Percentiles rank a stretch among this genome's conserved stretches.
These are phyloP conservation scores for Polygonum aviculare DNA, from an alignment of 148 eudicot genomes.

Conservation along the genomic window DNA sequence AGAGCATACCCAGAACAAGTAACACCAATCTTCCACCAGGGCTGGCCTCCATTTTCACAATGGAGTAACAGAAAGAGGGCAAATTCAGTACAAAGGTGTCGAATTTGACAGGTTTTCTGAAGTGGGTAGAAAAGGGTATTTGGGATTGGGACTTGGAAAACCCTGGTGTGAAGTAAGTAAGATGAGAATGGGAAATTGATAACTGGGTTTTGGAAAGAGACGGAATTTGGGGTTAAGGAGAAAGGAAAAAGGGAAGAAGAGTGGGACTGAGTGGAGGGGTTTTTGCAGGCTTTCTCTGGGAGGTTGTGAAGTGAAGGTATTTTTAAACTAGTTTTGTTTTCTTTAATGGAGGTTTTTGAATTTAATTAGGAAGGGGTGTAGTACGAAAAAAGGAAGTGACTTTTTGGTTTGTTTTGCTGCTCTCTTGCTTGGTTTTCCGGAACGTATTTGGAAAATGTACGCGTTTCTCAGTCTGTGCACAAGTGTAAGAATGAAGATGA, in stretches of 20 bases:
- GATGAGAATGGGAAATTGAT: neutral
- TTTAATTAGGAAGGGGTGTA: neutral
- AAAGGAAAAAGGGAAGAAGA: neutral
- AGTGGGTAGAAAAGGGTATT: neutral
- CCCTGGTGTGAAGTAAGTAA: neutral
- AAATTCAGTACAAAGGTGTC: neutral
- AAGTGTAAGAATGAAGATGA: neutral
- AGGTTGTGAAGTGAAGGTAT: neutral
- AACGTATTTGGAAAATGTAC: neutral
- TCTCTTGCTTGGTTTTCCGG: neutral
- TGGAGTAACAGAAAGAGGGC: neutral
- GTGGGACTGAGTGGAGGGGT: neutral
- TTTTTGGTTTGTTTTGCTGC: neutral
- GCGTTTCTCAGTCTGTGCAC: neutral
- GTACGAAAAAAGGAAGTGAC: neutral
- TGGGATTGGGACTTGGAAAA: neutral
- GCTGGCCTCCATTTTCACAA: neutral
- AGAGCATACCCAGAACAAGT: slow-evolving; percentile 4
- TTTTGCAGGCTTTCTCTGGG: neutral
- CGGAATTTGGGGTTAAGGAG: neutral
- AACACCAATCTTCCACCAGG: slow-evolving; percentile 1
- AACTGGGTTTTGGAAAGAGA: neutral
- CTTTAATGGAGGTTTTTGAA: neutral
- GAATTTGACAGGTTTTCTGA: neutral
- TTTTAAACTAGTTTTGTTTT: neutral